phyloP scores from a whole-genome alignment of 345 rosid genomes.

The Arabis hirsuta region DNA sequence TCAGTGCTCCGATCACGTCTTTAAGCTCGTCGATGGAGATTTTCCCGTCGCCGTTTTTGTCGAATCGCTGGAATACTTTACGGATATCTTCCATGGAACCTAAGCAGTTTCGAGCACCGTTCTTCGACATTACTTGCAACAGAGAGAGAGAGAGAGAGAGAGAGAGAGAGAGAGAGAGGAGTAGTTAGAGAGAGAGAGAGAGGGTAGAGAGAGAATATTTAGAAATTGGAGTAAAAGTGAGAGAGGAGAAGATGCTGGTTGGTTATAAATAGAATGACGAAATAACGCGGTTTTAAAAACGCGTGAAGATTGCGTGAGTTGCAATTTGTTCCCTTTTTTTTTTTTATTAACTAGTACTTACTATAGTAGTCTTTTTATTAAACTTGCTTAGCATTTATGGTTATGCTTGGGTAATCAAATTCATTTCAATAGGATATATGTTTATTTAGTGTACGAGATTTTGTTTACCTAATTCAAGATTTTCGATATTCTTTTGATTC shows the following conservation, averaged over 20 bases:
- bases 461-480: too few relatives aligned
- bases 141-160: conserved; percentile 8
- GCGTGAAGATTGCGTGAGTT: conserved; percentile 43
- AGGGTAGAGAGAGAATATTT: neutral
- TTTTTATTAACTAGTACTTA: neutral
- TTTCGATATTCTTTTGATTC: neutral
- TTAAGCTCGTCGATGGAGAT: conserved; percentile 69
- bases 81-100: conserved; percentile 58
- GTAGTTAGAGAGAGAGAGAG: neutral
- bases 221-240: conserved; percentile 1
- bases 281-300: conserved; percentile 39
- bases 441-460: neutral
- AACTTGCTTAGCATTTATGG: neutral
- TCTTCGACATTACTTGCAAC: conserved; percentile 36
- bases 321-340: neutral
- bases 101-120: conserved; percentile 24
- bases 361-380: neutral
- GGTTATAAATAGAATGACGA: conserved; percentile 37
- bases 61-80: conserved; percentile 64
- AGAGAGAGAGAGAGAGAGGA: neutral
- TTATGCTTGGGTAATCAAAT: neutral
- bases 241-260: neutral
- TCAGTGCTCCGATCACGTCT: conserved; percentile 58
- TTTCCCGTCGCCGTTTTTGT: conserved; percentile 85
- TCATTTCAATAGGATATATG: neutral